phyloP scores from a whole-genome alignment of 805 yeast species.

The Candida multigemmis region DNA sequence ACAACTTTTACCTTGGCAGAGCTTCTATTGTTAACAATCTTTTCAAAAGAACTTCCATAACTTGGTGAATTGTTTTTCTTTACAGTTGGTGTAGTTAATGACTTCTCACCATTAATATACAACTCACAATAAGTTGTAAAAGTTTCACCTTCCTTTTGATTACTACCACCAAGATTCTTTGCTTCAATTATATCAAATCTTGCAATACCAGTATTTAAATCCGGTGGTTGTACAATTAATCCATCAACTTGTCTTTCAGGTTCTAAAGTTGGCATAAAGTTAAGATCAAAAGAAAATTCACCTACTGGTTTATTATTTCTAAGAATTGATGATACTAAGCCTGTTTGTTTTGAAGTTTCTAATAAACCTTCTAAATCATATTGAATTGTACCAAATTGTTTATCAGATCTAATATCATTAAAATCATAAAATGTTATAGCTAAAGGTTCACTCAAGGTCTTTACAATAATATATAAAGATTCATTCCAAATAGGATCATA shows the following conservation, averaged over 20 bases:
- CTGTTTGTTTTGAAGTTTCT: conserved; percentile 40
- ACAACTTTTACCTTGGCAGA: conserved; percentile 60
- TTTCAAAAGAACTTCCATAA: conserved; percentile 56
- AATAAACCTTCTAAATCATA: conserved; percentile 62
- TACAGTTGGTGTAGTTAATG: conserved; percentile 47
- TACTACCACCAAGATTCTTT: conserved; percentile 37
- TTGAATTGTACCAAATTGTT: conserved; percentile 67
- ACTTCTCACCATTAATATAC: conserved; percentile 50
- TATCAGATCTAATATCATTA: conserved; percentile 75
- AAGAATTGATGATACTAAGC: conserved; percentile 48
- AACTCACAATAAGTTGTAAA: conserved; percentile 65
- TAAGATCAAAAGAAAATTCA: conserved; percentile 56
- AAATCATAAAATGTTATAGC: conserved; percentile 64
- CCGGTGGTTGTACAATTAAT: conserved; percentile 74
- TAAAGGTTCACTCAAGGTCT: conserved; percentile 76
- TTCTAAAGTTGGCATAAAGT: conserved; percentile 68
- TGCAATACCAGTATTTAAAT: conserved; percentile 87
- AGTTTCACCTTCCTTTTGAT: conserved; percentile 32
- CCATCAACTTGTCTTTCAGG: conserved; percentile 66
- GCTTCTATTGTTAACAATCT: conserved; percentile 64
- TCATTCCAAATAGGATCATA: conserved; percentile 79
- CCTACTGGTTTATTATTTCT: conserved; percentile 86
- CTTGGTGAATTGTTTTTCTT: conserved; percentile 59
- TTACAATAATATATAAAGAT: conserved; percentile 58
- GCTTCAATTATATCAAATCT: conserved; percentile 59